Base-by-base conservation (phyloP, 495 filamentous ascomycete genomes). In the Aspergillus olivimuriae region DNA sequence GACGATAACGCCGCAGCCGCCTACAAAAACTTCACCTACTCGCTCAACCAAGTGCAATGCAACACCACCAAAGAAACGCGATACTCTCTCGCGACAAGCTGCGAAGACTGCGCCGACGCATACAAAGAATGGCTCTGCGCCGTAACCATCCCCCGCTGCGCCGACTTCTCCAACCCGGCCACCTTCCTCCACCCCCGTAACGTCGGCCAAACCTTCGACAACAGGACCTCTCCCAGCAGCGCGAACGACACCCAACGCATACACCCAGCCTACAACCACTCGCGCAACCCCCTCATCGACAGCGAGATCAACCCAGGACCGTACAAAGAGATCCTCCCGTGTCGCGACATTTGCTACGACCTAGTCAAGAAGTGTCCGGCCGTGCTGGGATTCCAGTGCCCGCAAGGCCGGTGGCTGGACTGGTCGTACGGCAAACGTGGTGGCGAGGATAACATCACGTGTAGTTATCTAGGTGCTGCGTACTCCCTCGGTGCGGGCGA, bases 61-160 rank as follows among this genome's bases (percentile, higher is more conserved):
- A 75, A 90, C 50, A 84, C 88, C 18, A 71, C 75, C 3, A 64
- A 75, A 17, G 75, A 80, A 35, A 73, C 75, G 3, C 78, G 81
- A 50, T 99, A 90, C 68, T 95, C 89, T 1, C 78, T 96, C 23
- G 84, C 78, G 0, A 74, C 80, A 18, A 75, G 61, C 54, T 99
- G 92, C 69, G 53, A 52, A 18, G 76, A 89, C 66, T 99, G 92
- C 63, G 80, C 72, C 6, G 46, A 50, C 2, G 86, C 87, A 4
- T 99, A 99, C 70, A 94, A 87, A 58, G 65, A 81, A 50, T 99
- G 92, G 92, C 81, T 99, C 31, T 99, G 92, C 69, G 79, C 86
- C 36, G 90, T 97, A 24, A 83, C 78, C 11, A 92, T 99, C 51
- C 92, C 92, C 0, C 84, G 86, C 31, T 99, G 92, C 72, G 80